Evolutionary conservation across 208 protist species (phyloP), one percentile per base, ranked within the genome.

Genomic region (Histomonas meleagridis): DNA sequence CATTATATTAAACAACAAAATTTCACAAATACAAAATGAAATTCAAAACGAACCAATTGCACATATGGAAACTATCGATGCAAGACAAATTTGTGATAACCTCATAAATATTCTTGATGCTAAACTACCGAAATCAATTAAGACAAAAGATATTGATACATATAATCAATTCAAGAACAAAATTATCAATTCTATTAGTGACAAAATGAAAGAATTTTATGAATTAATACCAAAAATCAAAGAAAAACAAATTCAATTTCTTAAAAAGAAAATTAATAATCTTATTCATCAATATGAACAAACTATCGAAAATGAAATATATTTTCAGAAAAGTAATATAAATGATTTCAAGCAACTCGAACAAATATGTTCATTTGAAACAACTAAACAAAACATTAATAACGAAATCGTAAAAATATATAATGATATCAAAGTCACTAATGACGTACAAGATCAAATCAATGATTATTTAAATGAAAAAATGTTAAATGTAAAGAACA

Each of bases 241-340:
- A 70, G 28, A 28, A 70, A 70, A 28, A 70, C 28, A 70, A 70
- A 28, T 28, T 28, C 28, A 70, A 70, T 70, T 28, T 70, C 28
- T 28, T 70, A 70, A 70, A 28, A 70, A 70, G 28, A 70, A 70
- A 28, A 70, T 28, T 70, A 70, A 70, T 70, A 70, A 70, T 70
- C 28, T 28, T 70, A 70, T 28, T 70, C 28, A 70, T 28, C 28
- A 70, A 70, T 70, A 70, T 28, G 28, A 70, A 70, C 28, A 70
- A 70, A 28, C 28, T 28, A 28, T 28, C 28, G 28, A 70, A 28
- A 70, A 70, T 70, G 28, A 70, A 28, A 70, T 28, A 28, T 28
- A 70, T 70, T 28, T 28, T 70, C 28, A 70, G 28, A 70, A 70
- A 28, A 70, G 28, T 70, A 70, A 70, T 70, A 70, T 70, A 70